Percentiles rank a stretch among this genome's conserved stretches.
Conservation (phyloP, 352 stramenopile genomes). For the Lagenidium sp. region DNA sequence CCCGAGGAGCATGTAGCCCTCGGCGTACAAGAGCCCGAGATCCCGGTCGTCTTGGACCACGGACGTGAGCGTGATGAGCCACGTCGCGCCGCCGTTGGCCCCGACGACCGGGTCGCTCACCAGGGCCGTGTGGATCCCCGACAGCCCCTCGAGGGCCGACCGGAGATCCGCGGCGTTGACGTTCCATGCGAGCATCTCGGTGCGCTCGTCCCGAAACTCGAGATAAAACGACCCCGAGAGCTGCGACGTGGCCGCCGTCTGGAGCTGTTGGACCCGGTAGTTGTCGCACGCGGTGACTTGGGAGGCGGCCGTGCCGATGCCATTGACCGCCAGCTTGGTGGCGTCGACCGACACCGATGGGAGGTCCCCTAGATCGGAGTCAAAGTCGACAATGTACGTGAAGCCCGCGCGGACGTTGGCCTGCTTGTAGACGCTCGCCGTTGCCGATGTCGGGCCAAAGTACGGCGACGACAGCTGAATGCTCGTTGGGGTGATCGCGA, state of each 20-base stretch:
- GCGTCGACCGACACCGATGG: constrained; percentile 41
- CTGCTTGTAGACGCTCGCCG: constrained; percentile 83
- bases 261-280: constrained; percentile 67
- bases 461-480: constrained; percentile 89
- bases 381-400: constrained; percentile 68
- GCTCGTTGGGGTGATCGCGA: constrained; percentile 36
- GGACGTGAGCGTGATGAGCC: constrained; percentile 82
- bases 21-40: constrained; percentile 62
- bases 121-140: constrained; percentile 59
- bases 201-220: constrained; percentile 55
- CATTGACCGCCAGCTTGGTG: constrained; percentile 27
- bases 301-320: constrained; percentile 14
- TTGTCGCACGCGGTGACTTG: constrained; percentile 83
- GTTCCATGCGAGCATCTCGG: constrained; percentile 63
- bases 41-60: constrained; percentile 31
- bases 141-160: constrained; percentile 54
- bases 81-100: constrained; percentile 55
- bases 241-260: constrained; percentile 29
- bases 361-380: constrained; percentile 68
- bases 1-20: constrained; percentile 70
- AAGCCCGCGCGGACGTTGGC: constrained; percentile 28
- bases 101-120: constrained; percentile 26
- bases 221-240: constrained; percentile 86
- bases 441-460: constrained; percentile 32
- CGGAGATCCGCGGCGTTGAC: constrained; percentile 37